Evolutionary conservation across 768 basidiomycete species (phyloP), one percentile per base, ranked within the genome.

Genomic region (Trametes villosa): DNA sequence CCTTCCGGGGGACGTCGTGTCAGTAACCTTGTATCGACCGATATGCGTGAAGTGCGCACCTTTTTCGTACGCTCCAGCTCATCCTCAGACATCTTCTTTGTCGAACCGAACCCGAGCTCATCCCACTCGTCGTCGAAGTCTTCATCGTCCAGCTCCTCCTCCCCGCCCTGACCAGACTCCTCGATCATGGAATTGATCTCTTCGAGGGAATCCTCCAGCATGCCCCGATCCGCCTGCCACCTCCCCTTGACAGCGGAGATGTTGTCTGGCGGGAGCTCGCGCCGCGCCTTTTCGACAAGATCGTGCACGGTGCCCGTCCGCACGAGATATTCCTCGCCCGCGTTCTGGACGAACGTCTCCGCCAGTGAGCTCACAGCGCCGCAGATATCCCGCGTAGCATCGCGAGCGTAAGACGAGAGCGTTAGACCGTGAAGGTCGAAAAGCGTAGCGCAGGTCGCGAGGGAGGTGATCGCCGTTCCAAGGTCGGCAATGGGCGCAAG

Each of bases 21-120:
- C n/a, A 52, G 46, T 31, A 38, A 40, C 20, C n/a, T n/a, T n/a
- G n/a, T 44, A 53, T 29, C 24, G 36, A 22, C 8, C 15, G 12
- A 46, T 48, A 53, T 40, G 36, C 63, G 47, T 63, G 18, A 66
- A 41, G 22, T 31, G 67, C 71, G 18, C 51, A 89, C 89, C 79
- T 84, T 85, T 68, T 84, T 83, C 17, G 85, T 74, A 44, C 85
- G 80, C 26, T 78, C 77, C n/a, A 84, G 68, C 68, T 92, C 90
- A 30, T 69, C 70, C 1, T 69, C 62, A 34, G 77, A 75, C 72
- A 89, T 73, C 41, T 73, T 78, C 57, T 76, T 72, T n/a, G 68
- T 74, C 6, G 81, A 71, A n/a, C 73, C 77, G 15, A 87, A 65
- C 0, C 81, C 86, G 12, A 91, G 74, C 65, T 89, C 88, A 56